These are phyloP conservation scores for Calonectria honghensis DNA, from an alignment of 2,329 filamentous ascomycete species.

Conservation along the genomic window DNA sequence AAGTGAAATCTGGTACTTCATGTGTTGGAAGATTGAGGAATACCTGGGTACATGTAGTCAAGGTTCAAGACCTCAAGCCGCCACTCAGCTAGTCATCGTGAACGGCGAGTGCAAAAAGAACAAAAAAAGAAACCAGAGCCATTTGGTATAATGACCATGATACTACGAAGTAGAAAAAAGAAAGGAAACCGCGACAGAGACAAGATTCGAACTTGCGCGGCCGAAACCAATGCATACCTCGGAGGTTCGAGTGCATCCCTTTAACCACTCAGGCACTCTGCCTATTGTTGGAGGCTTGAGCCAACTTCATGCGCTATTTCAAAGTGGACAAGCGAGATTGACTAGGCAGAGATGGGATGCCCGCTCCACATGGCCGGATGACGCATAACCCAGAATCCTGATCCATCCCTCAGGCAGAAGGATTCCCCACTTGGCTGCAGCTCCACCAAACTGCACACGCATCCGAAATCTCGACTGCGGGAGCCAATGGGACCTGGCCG, in stretches of 20 bases:
- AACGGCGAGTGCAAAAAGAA: neutral
- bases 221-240: slow-evolving; percentile 2
- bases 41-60: neutral
- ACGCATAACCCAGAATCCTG: neutral
- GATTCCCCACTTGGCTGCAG: no score
- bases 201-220: slow-evolving; percentile 5
- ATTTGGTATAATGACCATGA: neutral
- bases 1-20: neutral
- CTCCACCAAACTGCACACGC: no score
- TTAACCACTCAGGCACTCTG: slow-evolving; percentile 5
- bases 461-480: no score
- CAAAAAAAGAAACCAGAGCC: neutral
- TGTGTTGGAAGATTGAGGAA: neutral
- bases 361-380: neutral
- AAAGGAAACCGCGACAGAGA: neutral
- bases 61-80: fast-evolving
- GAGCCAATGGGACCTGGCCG: no score
- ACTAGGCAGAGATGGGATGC: neutral
- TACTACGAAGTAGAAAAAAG: neutral
- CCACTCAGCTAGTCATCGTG: neutral
- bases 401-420: neutral
- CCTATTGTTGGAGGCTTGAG: neutral
- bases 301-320: neutral
- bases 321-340: neutral
- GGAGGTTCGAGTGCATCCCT: neutral